A percentile compares a stretch with the other conserved stretches of the same genome.
Evolutionary conservation across 441 rosid species (phyloP).

Genomic region (Corymbia citriodora): DNA sequence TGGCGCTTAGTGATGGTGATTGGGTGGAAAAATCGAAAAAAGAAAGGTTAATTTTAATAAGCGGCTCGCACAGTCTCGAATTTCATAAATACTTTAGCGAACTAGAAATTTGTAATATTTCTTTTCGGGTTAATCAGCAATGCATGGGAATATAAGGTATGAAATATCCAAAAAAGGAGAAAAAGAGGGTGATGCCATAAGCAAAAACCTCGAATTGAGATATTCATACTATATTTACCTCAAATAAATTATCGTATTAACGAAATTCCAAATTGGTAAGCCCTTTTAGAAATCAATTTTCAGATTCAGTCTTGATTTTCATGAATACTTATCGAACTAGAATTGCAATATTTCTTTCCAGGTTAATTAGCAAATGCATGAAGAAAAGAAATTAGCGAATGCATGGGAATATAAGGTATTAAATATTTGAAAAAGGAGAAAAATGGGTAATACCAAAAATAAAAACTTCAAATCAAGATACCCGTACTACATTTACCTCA

Average conservation of each 20-base stretch:
- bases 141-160: background rate
- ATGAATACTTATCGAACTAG: background rate
- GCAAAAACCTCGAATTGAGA: background rate
- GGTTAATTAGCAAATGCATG: background rate
- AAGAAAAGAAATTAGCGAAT: background rate
- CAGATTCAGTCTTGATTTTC: background rate
- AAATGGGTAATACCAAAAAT: background rate
- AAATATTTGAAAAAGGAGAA: background rate
- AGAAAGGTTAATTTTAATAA: background rate
- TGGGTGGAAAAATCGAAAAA: background rate
- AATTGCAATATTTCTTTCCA: background rate
- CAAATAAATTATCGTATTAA: no score
- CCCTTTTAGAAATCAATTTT: no score
- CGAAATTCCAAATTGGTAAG: no score
- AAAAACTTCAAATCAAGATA: fast-evolving
- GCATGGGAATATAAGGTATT: background rate
- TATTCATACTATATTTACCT: background rate
- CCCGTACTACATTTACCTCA: fast-evolving
- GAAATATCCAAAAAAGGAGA: background rate
- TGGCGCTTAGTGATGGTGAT: background rate
- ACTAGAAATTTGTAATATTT: background rate
- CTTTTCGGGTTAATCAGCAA: background rate
- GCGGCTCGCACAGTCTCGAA: background rate
- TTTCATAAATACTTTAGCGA: background rate
- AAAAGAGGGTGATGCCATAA: background rate